Conservation (phyloP, 768 basidiomycete species). For the Phanerochaete carnosa region DNA sequence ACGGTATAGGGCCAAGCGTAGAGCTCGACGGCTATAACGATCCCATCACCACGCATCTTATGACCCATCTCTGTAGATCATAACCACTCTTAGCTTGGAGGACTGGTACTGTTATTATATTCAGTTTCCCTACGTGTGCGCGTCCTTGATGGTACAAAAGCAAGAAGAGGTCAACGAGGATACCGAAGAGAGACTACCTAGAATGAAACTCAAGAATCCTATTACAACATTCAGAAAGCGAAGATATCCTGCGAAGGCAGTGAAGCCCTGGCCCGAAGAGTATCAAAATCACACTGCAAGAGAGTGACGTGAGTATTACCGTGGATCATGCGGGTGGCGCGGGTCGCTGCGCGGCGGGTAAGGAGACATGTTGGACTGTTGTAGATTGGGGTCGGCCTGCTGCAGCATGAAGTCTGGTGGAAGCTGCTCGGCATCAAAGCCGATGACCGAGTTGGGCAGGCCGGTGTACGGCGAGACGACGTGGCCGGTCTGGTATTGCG, state of each 20-base stretch:
- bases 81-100: not conserved
- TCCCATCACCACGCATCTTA: not conserved
- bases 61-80: not conserved
- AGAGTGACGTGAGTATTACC: not conserved
- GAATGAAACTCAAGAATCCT: too few species aligned
- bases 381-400: not conserved
- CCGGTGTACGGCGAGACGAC: slow-evolving; percentile 4
- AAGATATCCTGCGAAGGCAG: not conserved
- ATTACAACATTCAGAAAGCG: too few species aligned
- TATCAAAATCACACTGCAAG: not conserved
- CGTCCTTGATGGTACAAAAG: too few species aligned
- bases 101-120: too few species aligned
- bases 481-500: not conserved
- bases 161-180: too few species aligned
- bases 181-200: too few species aligned
- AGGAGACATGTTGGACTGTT: not conserved
- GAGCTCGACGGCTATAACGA: not conserved
- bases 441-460: slow-evolving; percentile 16
- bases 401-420: slow-evolving; percentile 17
- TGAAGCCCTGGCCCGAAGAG: not conserved
- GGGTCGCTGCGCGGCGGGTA: not conserved
- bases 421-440: slow-evolving; percentile 19
- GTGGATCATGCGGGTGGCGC: not conserved
- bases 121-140: not conserved
- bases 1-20: slow-evolving; percentile 39